Evolutionary conservation across 2,329 filamentous ascomycete genomes (phyloP).

Genomic region (Chaetomiaceae sp.): DNA sequence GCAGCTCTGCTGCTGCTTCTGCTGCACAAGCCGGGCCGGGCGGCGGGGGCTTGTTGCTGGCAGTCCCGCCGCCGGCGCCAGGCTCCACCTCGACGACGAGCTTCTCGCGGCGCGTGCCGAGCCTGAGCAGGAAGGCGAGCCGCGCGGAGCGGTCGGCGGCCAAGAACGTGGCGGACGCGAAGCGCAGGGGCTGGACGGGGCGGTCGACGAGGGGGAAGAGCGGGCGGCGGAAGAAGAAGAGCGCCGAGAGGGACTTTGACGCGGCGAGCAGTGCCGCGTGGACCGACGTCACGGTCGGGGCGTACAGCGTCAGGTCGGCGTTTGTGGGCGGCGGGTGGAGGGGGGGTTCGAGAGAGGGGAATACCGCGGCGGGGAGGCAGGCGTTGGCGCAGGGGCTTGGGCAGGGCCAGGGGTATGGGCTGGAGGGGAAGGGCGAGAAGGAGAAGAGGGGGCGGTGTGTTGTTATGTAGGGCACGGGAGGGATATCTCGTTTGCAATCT

Average conservation of each 20-base stretch:
- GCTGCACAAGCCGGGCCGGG: too few relatives aligned
- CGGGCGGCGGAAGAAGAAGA: conserved; percentile 32
- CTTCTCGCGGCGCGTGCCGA: conserved; percentile 38
- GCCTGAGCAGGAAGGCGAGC: conserved; percentile 47
- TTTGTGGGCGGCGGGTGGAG: conserved; percentile 4
- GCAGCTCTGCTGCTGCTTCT: conserved; percentile 22
- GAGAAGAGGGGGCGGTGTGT: conserved; percentile 23
- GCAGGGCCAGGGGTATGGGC: too few relatives aligned
- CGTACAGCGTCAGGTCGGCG: conserved; percentile 14
- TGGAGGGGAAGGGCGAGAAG: conserved; percentile 5
- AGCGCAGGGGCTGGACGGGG: conserved; percentile 52
- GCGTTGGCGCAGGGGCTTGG: not conserved
- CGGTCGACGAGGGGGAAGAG: conserved; percentile 37
- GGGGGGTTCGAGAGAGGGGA: not conserved
- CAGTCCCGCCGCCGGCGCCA: conserved; percentile 27
- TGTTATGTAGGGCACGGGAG: conserved; percentile 25
- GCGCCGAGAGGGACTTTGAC: conserved; percentile 36
- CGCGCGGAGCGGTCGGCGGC: conserved; percentile 57
- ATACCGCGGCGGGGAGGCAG: too few relatives aligned
- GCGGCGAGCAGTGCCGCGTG: conserved; percentile 40
- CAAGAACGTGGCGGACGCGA: conserved; percentile 59
- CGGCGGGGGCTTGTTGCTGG: too few relatives aligned
- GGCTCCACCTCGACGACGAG: conserved; percentile 32
- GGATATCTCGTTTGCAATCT: not conserved
- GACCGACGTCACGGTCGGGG: conserved; percentile 25